A percentile compares a stretch with the other conserved stretches of the same genome.
Conservation (phyloP, 2,329 filamentous ascomycete genomes). For the Teratosphaeria viscida region DNA sequence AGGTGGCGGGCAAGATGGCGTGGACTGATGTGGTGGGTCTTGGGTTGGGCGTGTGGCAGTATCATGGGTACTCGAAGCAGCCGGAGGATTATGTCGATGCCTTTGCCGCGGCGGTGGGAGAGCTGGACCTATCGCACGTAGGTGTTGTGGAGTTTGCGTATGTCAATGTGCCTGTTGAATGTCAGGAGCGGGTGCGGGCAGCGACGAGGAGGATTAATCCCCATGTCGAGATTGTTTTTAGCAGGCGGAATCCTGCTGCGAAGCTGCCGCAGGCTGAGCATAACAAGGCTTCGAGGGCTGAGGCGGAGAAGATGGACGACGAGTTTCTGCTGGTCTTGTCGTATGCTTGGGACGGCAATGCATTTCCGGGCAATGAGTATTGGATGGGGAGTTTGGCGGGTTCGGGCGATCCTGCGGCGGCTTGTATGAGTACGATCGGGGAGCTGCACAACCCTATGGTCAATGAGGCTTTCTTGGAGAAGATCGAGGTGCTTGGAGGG, state of each 20-base stretch:
- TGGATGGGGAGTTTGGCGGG: constrained; percentile 19
- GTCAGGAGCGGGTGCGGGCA: constrained; percentile 2
- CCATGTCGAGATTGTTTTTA: constrained; percentile 19
- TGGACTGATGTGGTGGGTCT: constrained; percentile 24
- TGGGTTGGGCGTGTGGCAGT: constrained; percentile 25
- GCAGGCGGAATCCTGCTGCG: constrained; percentile 18
- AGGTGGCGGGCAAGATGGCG: constrained; percentile 10
- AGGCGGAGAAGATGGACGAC: background rate
- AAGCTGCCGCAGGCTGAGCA: constrained; percentile 9
- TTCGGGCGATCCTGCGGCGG: constrained; percentile 24
- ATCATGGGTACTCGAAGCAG: constrained; percentile 8
- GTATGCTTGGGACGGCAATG: constrained; percentile 27
- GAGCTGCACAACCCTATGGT: constrained; percentile 25
- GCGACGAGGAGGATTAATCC: constrained; percentile 4
- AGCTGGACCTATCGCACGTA: constrained; percentile 11
- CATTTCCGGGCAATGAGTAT: constrained; percentile 27
- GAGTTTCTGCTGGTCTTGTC: constrained; percentile 21
- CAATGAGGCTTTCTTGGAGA: constrained; percentile 14
- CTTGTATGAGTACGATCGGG: constrained; percentile 24
- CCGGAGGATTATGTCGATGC: constrained; percentile 16
- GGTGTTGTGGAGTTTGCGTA: constrained; percentile 22
- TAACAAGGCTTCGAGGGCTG: background rate
- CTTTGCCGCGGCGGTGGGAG: constrained; percentile 13
- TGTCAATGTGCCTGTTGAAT: constrained; percentile 9
- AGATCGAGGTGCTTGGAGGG: constrained; percentile 5